Evolutionary conservation across 164 flowering plant genomes (phyloP), one percentile per base, ranked within the genome.

Genomic region (Vitis rotundifolia): DNA sequence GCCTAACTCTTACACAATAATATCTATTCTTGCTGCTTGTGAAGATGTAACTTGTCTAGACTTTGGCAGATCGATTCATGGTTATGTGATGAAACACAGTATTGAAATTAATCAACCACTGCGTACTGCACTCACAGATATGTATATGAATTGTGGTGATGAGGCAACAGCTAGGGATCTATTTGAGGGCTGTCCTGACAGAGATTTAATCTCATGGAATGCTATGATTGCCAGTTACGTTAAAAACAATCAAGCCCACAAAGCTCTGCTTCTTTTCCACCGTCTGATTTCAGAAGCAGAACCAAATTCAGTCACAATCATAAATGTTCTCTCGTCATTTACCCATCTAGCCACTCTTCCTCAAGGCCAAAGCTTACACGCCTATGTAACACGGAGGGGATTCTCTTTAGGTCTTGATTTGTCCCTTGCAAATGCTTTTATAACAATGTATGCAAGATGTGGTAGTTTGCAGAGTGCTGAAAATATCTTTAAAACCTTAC

Each of bases 191-290:
- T 79, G 57, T 49, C 64, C 76, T 6, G 29, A 67, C 8, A 80
- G 74, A 68, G 93, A 89, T 78, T 22, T 83, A 67, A 69, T 89
- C 48, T 83, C 90, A 55, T 89, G 93, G 93, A 89, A 87, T 80
- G 73, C 91, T 60, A 59, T 87, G 75, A 82, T 89, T 73, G 66
- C 84, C 9, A 68, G 79, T 74, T 87, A 83, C 55, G 51, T 83
- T 13, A 75, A 69, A 58, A 81, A 67, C 54, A 75, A 75, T 65
- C 75, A 65, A 65, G 77, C 76, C 3, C 49, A 71, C 18, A 66
- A 82, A 69, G 89, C 86, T 37, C 31, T 83, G 37, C 44, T 60
- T n/a, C 78, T 85, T 52, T 84, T 86, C 75, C 75, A 68, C 8
- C 75, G 50, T 8, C 82, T 89, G 94, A 70, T 74, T 47, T 63